These are phyloP conservation scores for Exophiala aquamarina DNA, from an alignment of 2,329 filamentous ascomycete species.

Conservation along the genomic window DNA sequence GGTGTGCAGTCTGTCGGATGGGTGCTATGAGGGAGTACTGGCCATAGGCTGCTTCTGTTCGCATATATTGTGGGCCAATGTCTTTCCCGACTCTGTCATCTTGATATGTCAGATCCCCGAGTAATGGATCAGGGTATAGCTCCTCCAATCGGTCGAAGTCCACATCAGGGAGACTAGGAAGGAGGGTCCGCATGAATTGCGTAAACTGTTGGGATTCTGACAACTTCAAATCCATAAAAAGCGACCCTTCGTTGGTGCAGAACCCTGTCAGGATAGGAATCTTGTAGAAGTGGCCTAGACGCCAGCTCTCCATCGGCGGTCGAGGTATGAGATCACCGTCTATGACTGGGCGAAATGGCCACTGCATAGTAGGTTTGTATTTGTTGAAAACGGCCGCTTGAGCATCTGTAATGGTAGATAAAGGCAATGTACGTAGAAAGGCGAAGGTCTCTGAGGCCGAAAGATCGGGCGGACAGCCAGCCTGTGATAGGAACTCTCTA, in stretches of 20 bases:
- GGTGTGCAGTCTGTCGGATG: constrained; percentile 46
- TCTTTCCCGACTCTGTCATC: constrained; percentile 32
- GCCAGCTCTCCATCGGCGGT: constrained; percentile 59
- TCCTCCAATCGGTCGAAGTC: constrained; percentile 50
- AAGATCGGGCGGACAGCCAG: constrained; percentile 33
- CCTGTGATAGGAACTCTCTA: constrained; percentile 46
- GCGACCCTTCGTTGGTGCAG: constrained; percentile 69
- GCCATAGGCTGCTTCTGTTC: constrained; percentile 49
- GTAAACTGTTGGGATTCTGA: constrained; percentile 63
- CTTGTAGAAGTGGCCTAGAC: constrained; percentile 51
- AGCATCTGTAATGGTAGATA: constrained; percentile 40
- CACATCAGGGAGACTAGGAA: constrained; percentile 57
- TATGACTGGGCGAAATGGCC: constrained; percentile 60
- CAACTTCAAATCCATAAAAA: constrained; percentile 62
- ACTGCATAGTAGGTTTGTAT: constrained; percentile 50
- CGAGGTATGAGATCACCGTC: constrained; percentile 58
- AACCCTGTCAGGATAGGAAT: constrained; percentile 69
- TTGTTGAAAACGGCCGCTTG: constrained; percentile 44
- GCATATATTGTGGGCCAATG: constrained; percentile 55
- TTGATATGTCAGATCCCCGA: constrained; percentile 43
- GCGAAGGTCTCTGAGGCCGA: constrained; percentile 29
- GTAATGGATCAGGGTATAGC: constrained; percentile 62
- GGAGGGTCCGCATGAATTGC: constrained; percentile 60
- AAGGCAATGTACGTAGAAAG: constrained; percentile 43
- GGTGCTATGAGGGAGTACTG: constrained; percentile 53